Evolutionary conservation across 2,329 filamentous ascomycete species (phyloP).

Genomic region (Escovopsis sp.): DNA sequence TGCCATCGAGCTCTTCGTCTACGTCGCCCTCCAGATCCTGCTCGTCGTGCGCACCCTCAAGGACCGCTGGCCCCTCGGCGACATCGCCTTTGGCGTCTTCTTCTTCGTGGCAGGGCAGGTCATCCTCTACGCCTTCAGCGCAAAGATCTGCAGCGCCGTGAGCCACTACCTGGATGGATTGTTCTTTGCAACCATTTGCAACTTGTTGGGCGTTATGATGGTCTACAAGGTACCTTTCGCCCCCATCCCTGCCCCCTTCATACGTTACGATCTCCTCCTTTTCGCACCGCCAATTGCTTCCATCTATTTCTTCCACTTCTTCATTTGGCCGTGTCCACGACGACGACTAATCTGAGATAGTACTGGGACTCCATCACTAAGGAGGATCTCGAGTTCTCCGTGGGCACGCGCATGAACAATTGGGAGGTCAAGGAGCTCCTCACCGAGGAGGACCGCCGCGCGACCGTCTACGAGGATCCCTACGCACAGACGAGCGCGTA

Average conservation of each 20-base stretch:
- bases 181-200: conserved; percentile 89
- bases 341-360: conserved; percentile 28
- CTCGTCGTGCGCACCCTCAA: conserved; percentile 81
- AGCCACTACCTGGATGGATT: conserved; percentile 90
- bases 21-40: conserved; percentile 74
- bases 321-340: no score
- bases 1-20: conserved; percentile 72
- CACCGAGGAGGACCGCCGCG: conserved; percentile 63
- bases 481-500: conserved; percentile 42
- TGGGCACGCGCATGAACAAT: conserved; percentile 87
- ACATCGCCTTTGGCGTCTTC: conserved; percentile 79
- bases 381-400: conserved; percentile 95
- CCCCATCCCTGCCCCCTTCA: no score
- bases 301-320: no score
- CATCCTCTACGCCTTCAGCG: conserved; percentile 78
- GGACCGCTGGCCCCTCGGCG: conserved; percentile 87
- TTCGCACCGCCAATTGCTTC: no score
- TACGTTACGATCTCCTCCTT: no score
- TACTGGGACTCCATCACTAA: conserved; percentile 99
- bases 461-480: conserved; percentile 58
- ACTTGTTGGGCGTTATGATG: conserved; percentile 96
- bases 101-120: conserved; percentile 91
- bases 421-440: conserved; percentile 95
- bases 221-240: conserved; percentile 66
- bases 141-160: conserved; percentile 66